phyloP scores from a whole-genome alignment of 23 red algal species.

The Gracilaria vermiculophylla region DNA sequence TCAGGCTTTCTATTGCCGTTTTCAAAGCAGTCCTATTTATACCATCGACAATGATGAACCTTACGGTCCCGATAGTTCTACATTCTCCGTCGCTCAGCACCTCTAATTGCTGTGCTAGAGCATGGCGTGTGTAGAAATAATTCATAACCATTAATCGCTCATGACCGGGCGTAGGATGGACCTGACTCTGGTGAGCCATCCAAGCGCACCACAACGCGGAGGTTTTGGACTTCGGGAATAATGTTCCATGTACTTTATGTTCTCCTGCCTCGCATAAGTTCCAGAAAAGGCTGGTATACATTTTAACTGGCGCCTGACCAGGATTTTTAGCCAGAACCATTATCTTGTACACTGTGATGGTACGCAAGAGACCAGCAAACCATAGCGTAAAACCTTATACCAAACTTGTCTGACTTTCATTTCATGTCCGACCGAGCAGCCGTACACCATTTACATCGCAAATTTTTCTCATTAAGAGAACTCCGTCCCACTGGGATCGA shows the following conservation, averaged over 20 bases:
- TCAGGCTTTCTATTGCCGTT: neutral
- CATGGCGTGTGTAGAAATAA: conserved; percentile 5
- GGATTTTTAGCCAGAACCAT: neutral
- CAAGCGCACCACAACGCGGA: neutral
- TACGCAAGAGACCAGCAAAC: too few relatives aligned
- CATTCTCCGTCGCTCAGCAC: neutral
- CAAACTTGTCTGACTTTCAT: too few relatives aligned
- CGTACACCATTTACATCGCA: too few relatives aligned
- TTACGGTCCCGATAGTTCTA: neutral
- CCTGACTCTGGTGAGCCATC: neutral
- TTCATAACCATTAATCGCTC: neutral
- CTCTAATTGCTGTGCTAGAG: neutral
- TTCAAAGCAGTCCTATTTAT: neutral
- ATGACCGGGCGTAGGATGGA: neutral
- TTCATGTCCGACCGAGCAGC: too few relatives aligned
- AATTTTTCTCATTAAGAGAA: too few relatives aligned
- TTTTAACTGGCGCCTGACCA: neutral
- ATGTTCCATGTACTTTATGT: neutral
- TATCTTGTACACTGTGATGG: too few relatives aligned
- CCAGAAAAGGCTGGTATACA: neutral
- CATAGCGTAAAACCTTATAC: too few relatives aligned
- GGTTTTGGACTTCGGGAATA: neutral
- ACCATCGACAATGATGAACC: neutral
- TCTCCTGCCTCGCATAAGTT: neutral
- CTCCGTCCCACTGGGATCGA: too few relatives aligned